These are phyloP conservation scores for Zygotorulaspora sp. DNA, from an alignment of 805 yeast genomes.

Conservation along the genomic window DNA sequence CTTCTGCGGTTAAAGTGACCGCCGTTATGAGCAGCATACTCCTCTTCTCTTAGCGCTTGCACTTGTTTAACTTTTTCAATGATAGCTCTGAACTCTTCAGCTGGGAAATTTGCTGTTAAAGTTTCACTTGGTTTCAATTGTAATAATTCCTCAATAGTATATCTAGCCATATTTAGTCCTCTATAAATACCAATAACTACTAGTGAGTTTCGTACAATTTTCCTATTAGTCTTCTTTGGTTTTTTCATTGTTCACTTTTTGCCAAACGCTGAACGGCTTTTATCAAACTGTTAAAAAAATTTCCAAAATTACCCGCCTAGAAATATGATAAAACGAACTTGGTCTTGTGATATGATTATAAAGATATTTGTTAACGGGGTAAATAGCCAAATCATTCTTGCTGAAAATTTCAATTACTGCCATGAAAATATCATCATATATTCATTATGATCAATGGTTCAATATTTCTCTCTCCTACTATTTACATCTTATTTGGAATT, in stretches of 20 bases:
- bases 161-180: conserved; percentile 43
- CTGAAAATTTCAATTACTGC: no score
- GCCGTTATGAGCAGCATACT: conserved; percentile 28
- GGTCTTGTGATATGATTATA: no score
- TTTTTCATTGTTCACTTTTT: no score
- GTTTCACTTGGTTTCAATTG: conserved; percentile 53
- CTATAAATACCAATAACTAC: not conserved
- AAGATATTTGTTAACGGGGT: no score
- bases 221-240: not conserved
- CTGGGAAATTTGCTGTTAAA: conserved; percentile 58
- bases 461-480: no score
- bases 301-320: not conserved
- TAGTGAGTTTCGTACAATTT: not conserved
- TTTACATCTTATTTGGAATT: no score
- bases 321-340: no score
- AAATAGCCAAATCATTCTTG: no score
- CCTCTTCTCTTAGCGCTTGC: conserved; percentile 36
- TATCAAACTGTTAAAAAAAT: not conserved
- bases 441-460: no score
- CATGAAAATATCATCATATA: no score
- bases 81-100: conserved; percentile 59
- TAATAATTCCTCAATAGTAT: conserved; percentile 67
- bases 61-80: conserved; percentile 60
- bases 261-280: not conserved
- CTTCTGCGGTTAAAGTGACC: conserved; percentile 56